phyloP scores from a whole-genome alignment of 192 early-diverging fungal species.

The Oehlia diaphana region DNA sequence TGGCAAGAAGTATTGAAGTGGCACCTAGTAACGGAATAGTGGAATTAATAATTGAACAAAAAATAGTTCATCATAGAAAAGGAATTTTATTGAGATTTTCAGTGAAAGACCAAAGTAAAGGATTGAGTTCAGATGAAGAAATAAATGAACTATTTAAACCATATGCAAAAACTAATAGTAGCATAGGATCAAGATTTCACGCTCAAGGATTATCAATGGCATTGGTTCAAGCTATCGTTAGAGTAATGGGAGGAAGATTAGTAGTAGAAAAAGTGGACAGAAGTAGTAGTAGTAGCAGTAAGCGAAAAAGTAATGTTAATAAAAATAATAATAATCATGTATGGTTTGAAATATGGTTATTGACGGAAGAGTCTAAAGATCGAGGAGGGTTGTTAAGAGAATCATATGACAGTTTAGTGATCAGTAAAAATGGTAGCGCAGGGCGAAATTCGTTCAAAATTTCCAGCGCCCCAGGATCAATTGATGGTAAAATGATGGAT shows the following conservation, averaged over 20 bases:
- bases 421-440: not conserved
- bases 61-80: not conserved
- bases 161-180: conserved; percentile 9
- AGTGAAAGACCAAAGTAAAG: conserved; percentile 12
- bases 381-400: not conserved
- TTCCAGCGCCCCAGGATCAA: not conserved
- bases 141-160: conserved; percentile 21
- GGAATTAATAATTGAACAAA: not conserved
- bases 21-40: not conserved
- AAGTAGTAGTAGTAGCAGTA: not conserved
- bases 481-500: not conserved
- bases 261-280: not conserved
- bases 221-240: conserved; percentile 19
- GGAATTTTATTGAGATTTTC: conserved; percentile 17
- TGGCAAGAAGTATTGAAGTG: conserved; percentile 1
- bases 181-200: conserved; percentile 22
- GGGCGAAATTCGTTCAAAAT: not conserved
- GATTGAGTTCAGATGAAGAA: conserved; percentile 7
- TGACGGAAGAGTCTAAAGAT: not conserved
- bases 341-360: conserved; percentile 21
- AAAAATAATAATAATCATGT: not conserved
- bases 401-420: not conserved
- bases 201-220: conserved; percentile 20
- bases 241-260: conserved; percentile 16
- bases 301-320: not conserved